A percentile compares a stretch with the other conserved stretches of the same genome.
Evolutionary conservation across 768 basidiomycete species (phyloP).

Genomic region (Phanerochaete carnosa): DNA sequence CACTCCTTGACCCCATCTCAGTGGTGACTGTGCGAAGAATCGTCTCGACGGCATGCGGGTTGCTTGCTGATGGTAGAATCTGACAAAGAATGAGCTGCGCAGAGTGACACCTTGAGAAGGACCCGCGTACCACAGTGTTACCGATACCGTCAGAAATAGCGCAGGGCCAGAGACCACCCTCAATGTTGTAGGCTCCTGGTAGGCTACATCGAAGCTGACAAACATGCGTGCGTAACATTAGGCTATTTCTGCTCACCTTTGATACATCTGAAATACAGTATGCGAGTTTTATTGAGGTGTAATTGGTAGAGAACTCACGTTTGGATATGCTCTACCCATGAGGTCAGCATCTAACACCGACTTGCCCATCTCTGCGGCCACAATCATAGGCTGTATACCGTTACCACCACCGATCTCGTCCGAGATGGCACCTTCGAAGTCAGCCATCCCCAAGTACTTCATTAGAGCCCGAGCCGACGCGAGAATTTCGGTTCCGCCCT

Average conservation of each 20-base stretch:
- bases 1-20: conserved; percentile 27
- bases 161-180: conserved; percentile 29
- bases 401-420: conserved; percentile 44
- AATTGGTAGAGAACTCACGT: conserved; percentile 12
- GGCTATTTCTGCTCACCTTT: conserved; percentile 15
- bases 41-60: conserved; percentile 19
- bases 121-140: conserved; percentile 27
- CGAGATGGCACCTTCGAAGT: conserved; percentile 20
- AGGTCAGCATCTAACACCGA: conserved; percentile 34
- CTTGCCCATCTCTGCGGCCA: conserved; percentile 25
- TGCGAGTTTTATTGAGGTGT: neutral
- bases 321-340: conserved; percentile 35
- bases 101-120: neutral
- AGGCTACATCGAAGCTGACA: conserved; percentile 13
- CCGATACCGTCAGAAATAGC: conserved; percentile 36
- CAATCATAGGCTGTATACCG: conserved; percentile 30
- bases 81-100: neutral
- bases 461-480: conserved; percentile 18
- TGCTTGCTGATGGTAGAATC: conserved; percentile 21
- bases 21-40: conserved; percentile 26
- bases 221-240: neutral
- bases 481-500: conserved; percentile 24
- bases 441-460: conserved; percentile 20
- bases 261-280: conserved; percentile 22
- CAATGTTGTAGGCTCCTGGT: conserved; percentile 25